Base-by-base conservation (phyloP, 2,329 filamentous ascomycete species). In the Allantophomopsis cytisporea region DNA sequence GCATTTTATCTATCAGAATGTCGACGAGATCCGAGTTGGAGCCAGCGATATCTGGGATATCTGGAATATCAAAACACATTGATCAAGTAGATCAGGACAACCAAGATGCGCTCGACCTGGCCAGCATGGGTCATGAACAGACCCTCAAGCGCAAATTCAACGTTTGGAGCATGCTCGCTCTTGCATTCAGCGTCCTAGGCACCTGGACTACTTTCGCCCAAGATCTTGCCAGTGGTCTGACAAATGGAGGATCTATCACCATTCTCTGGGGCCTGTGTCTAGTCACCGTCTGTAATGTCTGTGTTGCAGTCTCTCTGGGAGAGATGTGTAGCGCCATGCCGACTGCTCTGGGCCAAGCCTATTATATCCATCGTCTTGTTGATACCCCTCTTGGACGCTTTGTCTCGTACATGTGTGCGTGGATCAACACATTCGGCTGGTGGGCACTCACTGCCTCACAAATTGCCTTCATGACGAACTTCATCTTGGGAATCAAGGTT, bases 361-460 rank as follows among this genome's bases (percentile, higher is more conserved):
- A 71, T 51, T 77, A 71, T 70, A 61, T 69, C 2, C 60, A 63
- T 43, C 57, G 61, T 8, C 54, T 70, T 38, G 55, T 63, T 60
- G 36, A 53, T 41, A 48, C 49, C 12, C 54, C 52, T 1, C 35
- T 47, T 1, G 71, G 69, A 2, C 62, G 71, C 2, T 69, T 73
- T 43, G 48, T 54, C 4, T 71, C 67, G 1, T 76, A 75, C 47
- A 61, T 75, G 54, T 72, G 69, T 45, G 71, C 71, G 2, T 75
- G 69, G 69, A 71, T 74, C 48, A 75, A 75, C 52, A 71, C 65
- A 0, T 73, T 73, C 42, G 71, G 71, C 11, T 76, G 71, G 71
- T 72, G 69, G 62, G 66, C 69, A 0, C 52, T 75, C 41, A 67
- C 66, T 0, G 71, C 71, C 0, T 73, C 68, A 2, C 66, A 71